Evolutionary conservation across 495 filamentous ascomycete genomes (phyloP).

Genomic region (Penicillium parvum): DNA sequence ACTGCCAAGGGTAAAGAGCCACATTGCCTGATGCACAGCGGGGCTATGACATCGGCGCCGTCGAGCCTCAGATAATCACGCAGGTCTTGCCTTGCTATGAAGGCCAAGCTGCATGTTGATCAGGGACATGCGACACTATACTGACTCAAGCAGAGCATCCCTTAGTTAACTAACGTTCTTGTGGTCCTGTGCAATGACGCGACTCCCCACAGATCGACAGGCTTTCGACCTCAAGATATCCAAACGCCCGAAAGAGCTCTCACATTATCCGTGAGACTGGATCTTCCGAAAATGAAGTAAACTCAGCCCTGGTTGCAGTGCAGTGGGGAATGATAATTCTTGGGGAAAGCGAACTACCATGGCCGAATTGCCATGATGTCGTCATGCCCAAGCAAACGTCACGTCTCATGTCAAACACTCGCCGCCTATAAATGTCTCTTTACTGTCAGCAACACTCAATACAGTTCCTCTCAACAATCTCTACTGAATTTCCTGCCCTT

Average conservation of each 20-base stretch:
- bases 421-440: too few relatives aligned
- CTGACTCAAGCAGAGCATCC: background rate
- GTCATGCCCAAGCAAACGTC: constrained; percentile 18
- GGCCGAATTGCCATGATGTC: constrained; percentile 8
- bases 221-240: background rate
- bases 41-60: constrained; percentile 4
- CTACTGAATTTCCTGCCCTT: too few relatives aligned
- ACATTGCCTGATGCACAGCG: background rate
- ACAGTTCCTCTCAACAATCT: too few relatives aligned
- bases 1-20: background rate
- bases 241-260: background rate
- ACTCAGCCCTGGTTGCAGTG: constrained; percentile 4
- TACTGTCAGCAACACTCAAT: too few relatives aligned
- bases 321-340: constrained; percentile 4
- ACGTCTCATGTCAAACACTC: constrained; percentile 2
- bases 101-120: background rate
- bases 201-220: background rate
- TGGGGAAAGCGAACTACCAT: background rate
- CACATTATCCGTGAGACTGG: background rate
- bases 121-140: background rate
- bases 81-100: background rate
- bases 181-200: background rate
- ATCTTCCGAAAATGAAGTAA: constrained; percentile 1
- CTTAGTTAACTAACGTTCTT: background rate
- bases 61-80: background rate